Evolutionary conservation across 1,284 basidiomycete genomes (phyloP).

Genomic region (Apiotrichum akiyoshidainum): DNA sequence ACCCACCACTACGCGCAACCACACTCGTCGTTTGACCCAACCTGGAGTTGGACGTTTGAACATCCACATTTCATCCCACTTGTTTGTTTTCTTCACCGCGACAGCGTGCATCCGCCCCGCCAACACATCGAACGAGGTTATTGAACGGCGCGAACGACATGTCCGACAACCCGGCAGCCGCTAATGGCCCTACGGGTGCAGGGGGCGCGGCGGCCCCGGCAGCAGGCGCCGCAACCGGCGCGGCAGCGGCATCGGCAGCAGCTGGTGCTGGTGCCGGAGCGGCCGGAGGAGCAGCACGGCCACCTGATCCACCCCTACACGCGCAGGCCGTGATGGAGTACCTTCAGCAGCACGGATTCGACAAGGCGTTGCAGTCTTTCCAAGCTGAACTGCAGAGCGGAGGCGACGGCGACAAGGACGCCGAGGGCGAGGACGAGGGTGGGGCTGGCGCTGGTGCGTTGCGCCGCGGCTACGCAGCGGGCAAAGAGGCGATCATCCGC

Average conservation of each 20-base stretch:
- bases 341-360: conserved; percentile 74
- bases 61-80: not conserved
- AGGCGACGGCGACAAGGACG: conserved; percentile 57
- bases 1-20: too few relatives aligned
- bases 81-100: not conserved
- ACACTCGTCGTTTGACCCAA: too few relatives aligned
- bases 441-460: not conserved
- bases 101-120: conserved; percentile 2
- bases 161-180: conserved; percentile 28
- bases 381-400: conserved; percentile 62
- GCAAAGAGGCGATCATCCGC: conserved; percentile 41
- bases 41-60: not conserved
- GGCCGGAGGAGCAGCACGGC: conserved; percentile 24
- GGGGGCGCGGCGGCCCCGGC: not conserved
- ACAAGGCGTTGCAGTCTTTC: conserved; percentile 69
- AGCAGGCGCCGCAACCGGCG: not conserved
- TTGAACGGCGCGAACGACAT: conserved; percentile 19
- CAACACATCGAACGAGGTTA: conserved; percentile 5
- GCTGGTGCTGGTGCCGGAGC: not conserved
- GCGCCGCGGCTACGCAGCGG: conserved; percentile 49
- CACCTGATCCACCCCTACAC: conserved; percentile 33
- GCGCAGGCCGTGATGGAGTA: conserved; percentile 73
- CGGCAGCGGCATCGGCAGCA: not conserved
- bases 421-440: conserved; percentile 36
- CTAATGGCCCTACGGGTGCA: not conserved